These are phyloP conservation scores for Chlorella vulgaris DNA, from an alignment of 139 green algal species.

Conservation along the genomic window DNA sequence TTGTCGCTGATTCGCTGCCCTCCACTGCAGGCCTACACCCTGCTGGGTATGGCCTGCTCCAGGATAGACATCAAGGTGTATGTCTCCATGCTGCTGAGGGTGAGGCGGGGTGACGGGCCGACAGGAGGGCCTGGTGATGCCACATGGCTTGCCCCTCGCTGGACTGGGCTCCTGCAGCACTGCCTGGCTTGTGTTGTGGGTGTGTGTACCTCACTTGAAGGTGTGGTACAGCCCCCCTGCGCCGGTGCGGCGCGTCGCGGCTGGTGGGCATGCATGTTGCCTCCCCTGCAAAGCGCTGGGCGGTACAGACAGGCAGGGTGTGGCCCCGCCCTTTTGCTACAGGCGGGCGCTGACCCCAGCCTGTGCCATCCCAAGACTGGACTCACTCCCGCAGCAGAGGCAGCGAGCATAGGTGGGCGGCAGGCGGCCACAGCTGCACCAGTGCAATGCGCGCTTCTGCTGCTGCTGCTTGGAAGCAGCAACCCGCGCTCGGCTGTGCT, in stretches of 20 bases:
- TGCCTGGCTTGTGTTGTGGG: too few species aligned
- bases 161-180: neutral
- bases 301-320: neutral
- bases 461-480: neutral
- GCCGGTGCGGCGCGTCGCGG: too few species aligned
- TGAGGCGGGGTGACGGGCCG: neutral
- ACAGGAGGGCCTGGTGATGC: neutral
- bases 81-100: constrained; percentile 12
- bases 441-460: too few species aligned
- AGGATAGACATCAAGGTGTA: neutral
- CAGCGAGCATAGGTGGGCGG: neutral
- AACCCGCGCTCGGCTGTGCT: neutral
- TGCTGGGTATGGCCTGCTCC: constrained; percentile 13
- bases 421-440: neutral
- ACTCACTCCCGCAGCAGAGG: constrained; percentile 11
- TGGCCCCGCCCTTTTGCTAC: too few species aligned
- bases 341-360: constrained; percentile 17
- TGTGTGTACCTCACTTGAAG: too few species aligned
- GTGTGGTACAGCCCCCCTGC: too few species aligned
- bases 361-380: constrained; percentile 8
- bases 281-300: neutral
- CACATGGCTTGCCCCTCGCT: too few species aligned
- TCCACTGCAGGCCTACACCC: neutral
- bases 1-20: neutral
- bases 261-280: neutral